phyloP scores from a whole-genome alignment of 441 rosid genomes.

The Bruguiera hainesii region DNA sequence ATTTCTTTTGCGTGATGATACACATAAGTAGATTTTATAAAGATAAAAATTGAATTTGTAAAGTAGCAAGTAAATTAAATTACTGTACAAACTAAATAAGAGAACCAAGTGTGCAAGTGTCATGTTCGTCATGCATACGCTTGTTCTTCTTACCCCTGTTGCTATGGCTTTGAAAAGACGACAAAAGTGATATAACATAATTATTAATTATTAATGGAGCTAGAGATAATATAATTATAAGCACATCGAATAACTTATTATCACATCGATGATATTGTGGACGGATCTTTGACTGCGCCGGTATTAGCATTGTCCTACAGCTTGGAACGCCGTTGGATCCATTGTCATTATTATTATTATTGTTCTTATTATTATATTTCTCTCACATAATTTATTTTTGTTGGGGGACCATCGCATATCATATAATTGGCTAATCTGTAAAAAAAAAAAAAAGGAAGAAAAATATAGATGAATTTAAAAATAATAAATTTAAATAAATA shows the following conservation, averaged over 20 bases:
- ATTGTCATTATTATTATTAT: background rate
- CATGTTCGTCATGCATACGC: too few species aligned
- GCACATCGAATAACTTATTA: conserved; percentile 10
- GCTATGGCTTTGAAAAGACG: too few species aligned
- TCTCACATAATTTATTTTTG: too few species aligned
- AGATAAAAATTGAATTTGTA: too few species aligned
- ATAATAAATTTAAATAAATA: background rate
- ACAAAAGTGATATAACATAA: too few species aligned
- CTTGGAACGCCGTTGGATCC: conserved; percentile 25
- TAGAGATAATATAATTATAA: background rate
- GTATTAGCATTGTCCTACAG: conserved; percentile 13
- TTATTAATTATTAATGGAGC: background rate
- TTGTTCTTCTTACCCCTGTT: too few species aligned
- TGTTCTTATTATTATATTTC: too few species aligned
- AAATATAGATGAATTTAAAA: background rate
- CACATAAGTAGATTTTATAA: too few species aligned
- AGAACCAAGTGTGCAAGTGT: too few species aligned
- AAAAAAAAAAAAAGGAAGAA: background rate
- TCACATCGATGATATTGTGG: conserved; percentile 5
- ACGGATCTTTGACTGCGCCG: conserved; percentile 26
- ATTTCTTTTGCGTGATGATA: too few species aligned
- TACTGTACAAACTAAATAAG: too few species aligned
- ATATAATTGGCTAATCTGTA: conserved; percentile 39
- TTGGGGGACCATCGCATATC: conserved; percentile 38
- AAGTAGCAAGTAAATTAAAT: too few species aligned